Conservation (phyloP, 352 stramenopile species). For the Phytophthora hybrid region DNA sequence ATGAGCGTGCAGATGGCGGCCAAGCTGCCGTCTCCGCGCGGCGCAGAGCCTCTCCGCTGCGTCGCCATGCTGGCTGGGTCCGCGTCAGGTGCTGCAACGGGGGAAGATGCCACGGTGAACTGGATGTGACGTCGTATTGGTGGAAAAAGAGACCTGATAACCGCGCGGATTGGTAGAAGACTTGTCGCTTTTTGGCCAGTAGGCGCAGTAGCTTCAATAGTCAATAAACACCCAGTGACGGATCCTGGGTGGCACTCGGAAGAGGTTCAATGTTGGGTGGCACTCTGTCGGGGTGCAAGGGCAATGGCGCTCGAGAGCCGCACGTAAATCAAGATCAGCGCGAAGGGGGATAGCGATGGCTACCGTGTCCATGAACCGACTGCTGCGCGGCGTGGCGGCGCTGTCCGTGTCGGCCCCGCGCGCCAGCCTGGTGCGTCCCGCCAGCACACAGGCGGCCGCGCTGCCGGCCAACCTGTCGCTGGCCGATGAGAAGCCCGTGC, state of each 20-base stretch:
- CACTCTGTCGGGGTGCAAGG: too few species aligned
- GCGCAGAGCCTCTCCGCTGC: constrained; percentile 47
- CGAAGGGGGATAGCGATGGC: constrained; percentile 25
- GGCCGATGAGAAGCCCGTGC: constrained; percentile 76
- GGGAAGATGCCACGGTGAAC: constrained; percentile 12
- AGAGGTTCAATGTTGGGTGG: too few species aligned
- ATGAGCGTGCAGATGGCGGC: constrained; percentile 86
- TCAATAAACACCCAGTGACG: too few species aligned
- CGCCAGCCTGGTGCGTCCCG: constrained; percentile 43
- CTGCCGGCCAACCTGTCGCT: constrained; percentile 74
- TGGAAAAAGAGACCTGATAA: too few species aligned
- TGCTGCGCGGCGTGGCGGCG: constrained; percentile 65
- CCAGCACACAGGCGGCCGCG: constrained; percentile 36
- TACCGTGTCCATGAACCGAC: constrained; percentile 59
- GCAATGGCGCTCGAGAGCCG: constrained; percentile 19
- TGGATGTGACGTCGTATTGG: too few species aligned
- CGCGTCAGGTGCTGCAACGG: not conserved
- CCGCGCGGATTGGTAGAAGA: too few species aligned
- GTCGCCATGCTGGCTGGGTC: constrained; percentile 34
- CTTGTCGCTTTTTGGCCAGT: too few species aligned
- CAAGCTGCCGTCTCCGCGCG: constrained; percentile 62
- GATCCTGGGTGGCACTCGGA: too few species aligned
- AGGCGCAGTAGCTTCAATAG: too few species aligned
- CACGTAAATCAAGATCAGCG: constrained; percentile 8
- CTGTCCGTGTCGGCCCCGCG: constrained; percentile 62